Evolutionary conservation across 2,329 filamentous ascomycete species (phyloP).

Genomic region (Fusarium luffae): DNA sequence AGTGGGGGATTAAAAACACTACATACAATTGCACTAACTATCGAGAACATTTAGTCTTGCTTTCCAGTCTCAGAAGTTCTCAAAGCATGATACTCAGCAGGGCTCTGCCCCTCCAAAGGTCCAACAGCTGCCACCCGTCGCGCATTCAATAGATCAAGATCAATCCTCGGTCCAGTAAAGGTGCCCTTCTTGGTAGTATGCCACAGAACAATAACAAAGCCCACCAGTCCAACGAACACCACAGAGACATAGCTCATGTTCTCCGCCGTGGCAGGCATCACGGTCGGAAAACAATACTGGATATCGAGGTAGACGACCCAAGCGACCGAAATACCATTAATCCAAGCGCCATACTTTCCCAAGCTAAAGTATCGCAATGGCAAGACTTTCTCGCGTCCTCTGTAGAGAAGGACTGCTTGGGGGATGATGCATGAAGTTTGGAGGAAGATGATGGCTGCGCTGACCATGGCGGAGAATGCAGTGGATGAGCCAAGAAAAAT

Average conservation of each 20-base stretch:
- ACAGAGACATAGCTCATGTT: constrained; percentile 44
- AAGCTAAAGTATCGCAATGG: constrained; percentile 43
- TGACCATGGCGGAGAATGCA: constrained; percentile 45
- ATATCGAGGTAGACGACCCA: constrained; percentile 39
- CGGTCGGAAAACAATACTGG: constrained; percentile 36
- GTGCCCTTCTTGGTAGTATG: constrained; percentile 32
- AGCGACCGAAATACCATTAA: constrained; percentile 39
- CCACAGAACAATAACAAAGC: constrained; percentile 36
- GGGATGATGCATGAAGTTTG: constrained; percentile 44
- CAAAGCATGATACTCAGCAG: constrained; percentile 2
- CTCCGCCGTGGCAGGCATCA: constrained; percentile 30
- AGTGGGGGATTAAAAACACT: background rate
- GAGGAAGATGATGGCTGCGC: constrained; percentile 43
- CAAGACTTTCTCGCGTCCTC: constrained; percentile 43
- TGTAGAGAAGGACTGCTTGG: constrained; percentile 42
- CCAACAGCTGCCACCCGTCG: constrained; percentile 26
- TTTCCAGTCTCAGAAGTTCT: background rate
- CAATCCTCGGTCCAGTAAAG: constrained; percentile 37
- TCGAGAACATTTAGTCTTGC: background rate
- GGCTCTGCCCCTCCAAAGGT: background rate
- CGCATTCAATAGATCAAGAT: constrained; percentile 29
- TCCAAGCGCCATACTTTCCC: constrained; percentile 35
- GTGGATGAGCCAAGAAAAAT: constrained; percentile 48
- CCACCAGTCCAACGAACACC: constrained; percentile 26
- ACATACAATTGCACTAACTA: background rate